Percentiles rank a stretch among this genome's conserved stretches.
These are phyloP conservation scores for Aspergillus melleus DNA, from an alignment of 2,329 filamentous ascomycete genomes.

Conservation along the genomic window DNA sequence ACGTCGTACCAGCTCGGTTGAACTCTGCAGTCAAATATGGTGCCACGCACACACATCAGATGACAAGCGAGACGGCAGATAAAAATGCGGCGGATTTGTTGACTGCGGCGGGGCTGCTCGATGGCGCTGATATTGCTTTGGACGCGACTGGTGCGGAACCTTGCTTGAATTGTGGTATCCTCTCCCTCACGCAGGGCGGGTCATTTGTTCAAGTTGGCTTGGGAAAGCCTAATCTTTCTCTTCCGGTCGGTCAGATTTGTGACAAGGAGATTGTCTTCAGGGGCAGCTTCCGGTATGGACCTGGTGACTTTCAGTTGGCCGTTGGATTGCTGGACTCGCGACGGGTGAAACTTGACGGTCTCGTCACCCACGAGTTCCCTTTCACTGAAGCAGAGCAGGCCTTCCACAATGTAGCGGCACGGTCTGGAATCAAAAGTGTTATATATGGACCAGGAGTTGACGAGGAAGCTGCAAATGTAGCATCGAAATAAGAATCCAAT, in stretches of 20 bases:
- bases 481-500: too few species aligned
- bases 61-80: slow-evolving; percentile 59
- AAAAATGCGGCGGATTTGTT: slow-evolving; percentile 70
- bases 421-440: slow-evolving; percentile 55
- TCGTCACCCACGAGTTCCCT: slow-evolving; percentile 71
- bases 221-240: slow-evolving; percentile 73
- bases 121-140: slow-evolving; percentile 71
- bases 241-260: slow-evolving; percentile 72
- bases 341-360: slow-evolving; percentile 69
- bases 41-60: slow-evolving; percentile 53
- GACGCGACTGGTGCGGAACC: slow-evolving; percentile 75
- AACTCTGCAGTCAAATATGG: slow-evolving; percentile 71
- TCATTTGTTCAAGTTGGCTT: slow-evolving; percentile 81
- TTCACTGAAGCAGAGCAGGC: slow-evolving; percentile 80
- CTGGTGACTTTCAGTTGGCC: slow-evolving; percentile 79
- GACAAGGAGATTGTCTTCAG: slow-evolving; percentile 81
- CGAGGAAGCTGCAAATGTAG: not conserved
- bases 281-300: slow-evolving; percentile 82
- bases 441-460: slow-evolving; percentile 35
- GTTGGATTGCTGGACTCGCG: slow-evolving; percentile 65
- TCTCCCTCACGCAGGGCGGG: slow-evolving; percentile 66
- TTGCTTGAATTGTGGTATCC: slow-evolving; percentile 69
- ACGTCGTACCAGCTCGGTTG: slow-evolving; percentile 65
- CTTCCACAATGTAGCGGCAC: slow-evolving; percentile 77
- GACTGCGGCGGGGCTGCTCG: slow-evolving; percentile 57